Conservation (phyloP, 176 grass and related monocot genomes). For the Lolium multiflorum region DNA sequence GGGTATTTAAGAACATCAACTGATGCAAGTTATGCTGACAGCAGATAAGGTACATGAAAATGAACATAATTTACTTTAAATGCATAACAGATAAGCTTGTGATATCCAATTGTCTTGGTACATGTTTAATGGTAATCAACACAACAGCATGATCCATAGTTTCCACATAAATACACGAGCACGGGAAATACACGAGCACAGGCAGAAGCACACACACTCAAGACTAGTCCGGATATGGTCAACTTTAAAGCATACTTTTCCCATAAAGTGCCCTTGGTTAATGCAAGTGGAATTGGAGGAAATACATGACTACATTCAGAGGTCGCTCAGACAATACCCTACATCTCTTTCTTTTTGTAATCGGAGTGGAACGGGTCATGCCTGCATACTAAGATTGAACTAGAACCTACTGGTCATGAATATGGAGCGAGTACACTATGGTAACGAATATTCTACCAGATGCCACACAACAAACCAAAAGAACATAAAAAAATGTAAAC, state of each 20-base stretch:
- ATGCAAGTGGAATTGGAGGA: neutral
- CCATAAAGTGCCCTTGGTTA: neutral
- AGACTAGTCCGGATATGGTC: slow-evolving; percentile 1
- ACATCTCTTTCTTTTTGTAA: neutral
- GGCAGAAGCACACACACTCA: neutral
- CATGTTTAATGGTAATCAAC: neutral
- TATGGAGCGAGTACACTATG: neutral
- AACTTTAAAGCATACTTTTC: slow-evolving; percentile 19
- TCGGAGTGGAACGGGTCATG: neutral
- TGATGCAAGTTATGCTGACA: neutral
- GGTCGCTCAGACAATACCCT: neutral
- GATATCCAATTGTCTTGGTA: neutral
- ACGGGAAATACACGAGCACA: neutral
- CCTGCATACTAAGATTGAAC: neutral
- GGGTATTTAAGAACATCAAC: slow-evolving; percentile 15
- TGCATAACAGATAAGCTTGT: neutral
- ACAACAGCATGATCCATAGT: neutral
- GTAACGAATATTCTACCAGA: neutral
- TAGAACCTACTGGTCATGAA: neutral
- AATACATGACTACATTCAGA: neutral
- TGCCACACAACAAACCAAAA: neutral
- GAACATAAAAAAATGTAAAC: neutral
- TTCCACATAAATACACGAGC: neutral
- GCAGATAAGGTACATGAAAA: neutral
- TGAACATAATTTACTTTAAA: slow-evolving; percentile 17